Conservation (phyloP, 1,284 basidiomycete species). For the Pseudozyma thailandica region DNA sequence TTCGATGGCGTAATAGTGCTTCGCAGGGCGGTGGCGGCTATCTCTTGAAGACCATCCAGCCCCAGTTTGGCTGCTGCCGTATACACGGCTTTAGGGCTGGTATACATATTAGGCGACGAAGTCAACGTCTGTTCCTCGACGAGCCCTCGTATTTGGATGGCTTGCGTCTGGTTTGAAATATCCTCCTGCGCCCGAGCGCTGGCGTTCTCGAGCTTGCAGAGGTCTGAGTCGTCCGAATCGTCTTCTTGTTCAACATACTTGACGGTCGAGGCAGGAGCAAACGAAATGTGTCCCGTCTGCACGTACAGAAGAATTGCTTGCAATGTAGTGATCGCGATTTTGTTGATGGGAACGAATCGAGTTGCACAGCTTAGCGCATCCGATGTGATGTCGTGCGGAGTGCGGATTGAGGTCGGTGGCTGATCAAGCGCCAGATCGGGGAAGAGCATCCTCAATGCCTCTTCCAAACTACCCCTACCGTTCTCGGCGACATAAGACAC, state of each 20-base stretch:
- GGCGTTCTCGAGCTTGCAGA: not conserved
- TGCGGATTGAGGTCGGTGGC: too few relatives aligned
- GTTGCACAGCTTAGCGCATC: too few relatives aligned
- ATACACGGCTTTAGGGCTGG: conserved; percentile 42
- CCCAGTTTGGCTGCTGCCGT: conserved; percentile 16
- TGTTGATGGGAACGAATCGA: conserved; percentile 2
- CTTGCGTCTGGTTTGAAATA: too few relatives aligned
- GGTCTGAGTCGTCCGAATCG: not conserved
- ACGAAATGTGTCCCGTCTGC: conserved; percentile 25
- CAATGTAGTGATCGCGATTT: conserved; percentile 20
- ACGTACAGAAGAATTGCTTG: conserved; percentile 17
- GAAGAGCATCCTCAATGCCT: not conserved
- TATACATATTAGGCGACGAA: too few relatives aligned
- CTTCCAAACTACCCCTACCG: not conserved
- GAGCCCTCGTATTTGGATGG: too few relatives aligned
- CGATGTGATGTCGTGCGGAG: too few relatives aligned
- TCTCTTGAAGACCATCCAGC: conserved; percentile 6
- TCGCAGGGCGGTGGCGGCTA: conserved; percentile 15
- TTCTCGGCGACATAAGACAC: not conserved
- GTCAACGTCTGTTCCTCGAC: too few relatives aligned
- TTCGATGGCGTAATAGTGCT: conserved; percentile 16
- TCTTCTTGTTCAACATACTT: not conserved
- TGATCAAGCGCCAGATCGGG: too few relatives aligned
- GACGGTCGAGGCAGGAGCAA: conserved; percentile 1
- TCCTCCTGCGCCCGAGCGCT: too few relatives aligned